phyloP scores from a whole-genome alignment of 305 asterid genomes.

The Rubia peregrina region DNA sequence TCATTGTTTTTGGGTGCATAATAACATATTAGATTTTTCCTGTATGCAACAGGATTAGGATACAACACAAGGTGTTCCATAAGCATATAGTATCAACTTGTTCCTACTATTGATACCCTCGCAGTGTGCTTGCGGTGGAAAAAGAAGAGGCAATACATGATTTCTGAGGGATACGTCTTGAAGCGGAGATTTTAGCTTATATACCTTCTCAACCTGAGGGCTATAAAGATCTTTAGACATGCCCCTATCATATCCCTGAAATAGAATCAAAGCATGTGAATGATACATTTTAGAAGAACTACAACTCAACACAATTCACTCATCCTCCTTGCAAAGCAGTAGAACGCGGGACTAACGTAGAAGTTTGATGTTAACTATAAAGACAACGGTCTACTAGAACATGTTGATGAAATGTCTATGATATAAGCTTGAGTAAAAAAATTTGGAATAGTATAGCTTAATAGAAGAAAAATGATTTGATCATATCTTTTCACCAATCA shows the following conservation, averaged over 20 bases:
- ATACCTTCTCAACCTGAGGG: constrained; percentile 70
- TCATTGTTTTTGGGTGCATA: constrained; percentile 48
- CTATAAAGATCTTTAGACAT: constrained; percentile 56
- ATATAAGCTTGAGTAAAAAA: too few relatives aligned
- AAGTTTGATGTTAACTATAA: too few relatives aligned
- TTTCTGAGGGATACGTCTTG: constrained; percentile 96
- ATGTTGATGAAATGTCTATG: too few relatives aligned
- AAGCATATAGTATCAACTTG: constrained; percentile 75
- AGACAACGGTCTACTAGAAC: too few relatives aligned
- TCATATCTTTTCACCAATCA: background rate
- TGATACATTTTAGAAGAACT: constrained; percentile 11
- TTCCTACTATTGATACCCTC: constrained; percentile 85
- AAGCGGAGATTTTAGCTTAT: constrained; percentile 95
- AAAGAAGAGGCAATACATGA: constrained; percentile 44
- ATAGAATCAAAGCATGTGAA: constrained; percentile 30
- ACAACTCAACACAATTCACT: constrained; percentile 7
- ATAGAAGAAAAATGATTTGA: too few relatives aligned
- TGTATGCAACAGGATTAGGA: constrained; percentile 96
- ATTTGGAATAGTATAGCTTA: too few relatives aligned
- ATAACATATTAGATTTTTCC: constrained; percentile 52
- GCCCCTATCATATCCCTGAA: constrained; percentile 43
- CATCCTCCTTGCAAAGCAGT: too few relatives aligned
- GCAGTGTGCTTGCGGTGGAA: too few relatives aligned
- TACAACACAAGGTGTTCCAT: constrained; percentile 88
- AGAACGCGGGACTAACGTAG: too few relatives aligned